These are phyloP conservation scores for Conticribra guillardii DNA, from an alignment of 108 stramenopile species.

Conservation along the genomic window DNA sequence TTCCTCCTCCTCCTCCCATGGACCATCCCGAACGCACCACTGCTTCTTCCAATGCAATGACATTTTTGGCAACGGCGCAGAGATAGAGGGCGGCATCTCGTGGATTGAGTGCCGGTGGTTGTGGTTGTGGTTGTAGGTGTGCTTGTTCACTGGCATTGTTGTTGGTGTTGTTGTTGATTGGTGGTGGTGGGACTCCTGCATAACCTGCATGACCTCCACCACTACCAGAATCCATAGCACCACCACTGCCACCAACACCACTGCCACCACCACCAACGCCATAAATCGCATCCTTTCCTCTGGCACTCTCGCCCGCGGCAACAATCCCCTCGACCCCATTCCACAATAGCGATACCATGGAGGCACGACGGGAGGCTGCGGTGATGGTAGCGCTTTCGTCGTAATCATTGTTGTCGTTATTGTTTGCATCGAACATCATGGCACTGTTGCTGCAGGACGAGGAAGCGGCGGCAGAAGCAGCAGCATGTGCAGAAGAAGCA, in stretches of 20 bases:
- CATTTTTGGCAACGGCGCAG: slow-evolving; percentile 16
- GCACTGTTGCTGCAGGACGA: too few relatives aligned
- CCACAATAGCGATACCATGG: slow-evolving; percentile 10
- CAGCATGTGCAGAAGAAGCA: too few relatives aligned
- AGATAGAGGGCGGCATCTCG: slow-evolving; percentile 10
- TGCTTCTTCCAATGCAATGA: slow-evolving; percentile 9
- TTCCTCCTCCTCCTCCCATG: too few relatives aligned
- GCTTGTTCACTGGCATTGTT: neutral
- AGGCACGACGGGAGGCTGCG: too few relatives aligned
- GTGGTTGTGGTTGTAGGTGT: neutral
- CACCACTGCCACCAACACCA: too few relatives aligned
- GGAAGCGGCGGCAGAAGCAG: too few relatives aligned
- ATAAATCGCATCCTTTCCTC: neutral
- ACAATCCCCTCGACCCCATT: slow-evolving; percentile 8
- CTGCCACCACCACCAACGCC: slow-evolving; percentile 9
- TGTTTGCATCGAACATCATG: too few relatives aligned
- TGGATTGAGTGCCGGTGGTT: neutral
- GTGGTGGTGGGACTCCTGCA: neutral
- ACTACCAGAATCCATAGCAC: too few relatives aligned
- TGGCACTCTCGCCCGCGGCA: slow-evolving; percentile 6
- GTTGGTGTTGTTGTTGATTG: neutral
- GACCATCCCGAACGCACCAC: neutral
- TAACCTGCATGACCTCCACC: too few relatives aligned
- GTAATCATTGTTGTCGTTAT: too few relatives aligned
- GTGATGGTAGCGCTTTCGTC: too few relatives aligned